phyloP scores from a whole-genome alignment of 164 flowering plant genomes.

The Kalanchoe fedtschenkoi region DNA sequence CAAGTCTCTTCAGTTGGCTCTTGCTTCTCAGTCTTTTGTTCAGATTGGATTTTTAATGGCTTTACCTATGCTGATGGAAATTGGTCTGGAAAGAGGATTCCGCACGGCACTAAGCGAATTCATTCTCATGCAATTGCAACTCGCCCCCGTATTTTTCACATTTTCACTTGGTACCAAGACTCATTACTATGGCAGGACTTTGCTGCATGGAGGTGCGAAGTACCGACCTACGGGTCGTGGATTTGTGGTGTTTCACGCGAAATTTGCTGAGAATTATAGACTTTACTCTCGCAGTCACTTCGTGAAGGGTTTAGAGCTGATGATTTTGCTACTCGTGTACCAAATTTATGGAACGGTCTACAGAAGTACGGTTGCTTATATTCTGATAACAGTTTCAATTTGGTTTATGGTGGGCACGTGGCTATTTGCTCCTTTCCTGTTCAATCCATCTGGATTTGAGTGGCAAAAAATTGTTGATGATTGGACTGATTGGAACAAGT shows the following conservation, averaged over 20 bases:
- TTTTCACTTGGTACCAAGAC: conserved; percentile 96
- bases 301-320: conserved; percentile 85
- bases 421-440: conserved; percentile 97
- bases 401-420: conserved; percentile 99
- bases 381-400: conserved; percentile 75
- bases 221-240: conserved; percentile 93
- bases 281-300: conserved; percentile 95
- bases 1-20: conserved; percentile 78
- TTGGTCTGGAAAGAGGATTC: conserved; percentile 86
- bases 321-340: conserved; percentile 80
- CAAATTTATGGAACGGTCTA: conserved; percentile 66
- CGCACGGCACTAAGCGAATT: conserved; percentile 87
- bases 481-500: conserved; percentile 95
- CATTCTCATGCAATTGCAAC: conserved; percentile 81
- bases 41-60: conserved; percentile 91
- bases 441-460: conserved; percentile 98
- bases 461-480: conserved; percentile 99
- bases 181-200: conserved; percentile 89
- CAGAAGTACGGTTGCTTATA: conserved; percentile 57
- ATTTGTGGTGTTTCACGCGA: conserved; percentile 93
- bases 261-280: conserved; percentile 91
- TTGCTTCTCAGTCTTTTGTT: conserved; percentile 93
- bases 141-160: conserved; percentile 94
- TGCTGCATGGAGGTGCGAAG: conserved; percentile 96
- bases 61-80: conserved; percentile 97